phyloP scores from a whole-genome alignment of 73 alveolate genomes.

The Paramecium sonneborni region DNA sequence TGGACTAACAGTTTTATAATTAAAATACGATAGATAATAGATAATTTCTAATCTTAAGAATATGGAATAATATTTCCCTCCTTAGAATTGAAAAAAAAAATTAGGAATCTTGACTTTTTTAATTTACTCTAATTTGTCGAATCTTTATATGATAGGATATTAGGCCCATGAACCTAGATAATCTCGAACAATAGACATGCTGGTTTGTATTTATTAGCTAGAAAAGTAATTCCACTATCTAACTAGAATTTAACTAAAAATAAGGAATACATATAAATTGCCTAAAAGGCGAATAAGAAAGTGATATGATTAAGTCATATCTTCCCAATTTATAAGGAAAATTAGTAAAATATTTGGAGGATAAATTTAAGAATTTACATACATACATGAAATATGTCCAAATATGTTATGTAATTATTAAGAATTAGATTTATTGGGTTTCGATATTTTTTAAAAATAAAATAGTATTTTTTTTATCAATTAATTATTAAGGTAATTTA shows the following conservation, averaged over 20 bases:
- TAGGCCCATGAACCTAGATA: slow-evolving; percentile 62
- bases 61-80: slow-evolving; percentile 70
- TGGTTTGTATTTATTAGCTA: slow-evolving; percentile 53
- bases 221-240: slow-evolving; percentile 78
- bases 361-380: slow-evolving; percentile 71
- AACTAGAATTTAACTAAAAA: not conserved
- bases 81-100: slow-evolving; percentile 67
- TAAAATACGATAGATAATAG: not conserved
- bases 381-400: slow-evolving; percentile 75
- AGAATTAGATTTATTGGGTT: not conserved
- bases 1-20: slow-evolving; percentile 76
- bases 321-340: slow-evolving; percentile 94
- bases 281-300: slow-evolving; percentile 74
- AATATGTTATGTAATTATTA: not conserved
- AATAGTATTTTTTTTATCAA: not conserved
- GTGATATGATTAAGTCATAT: slow-evolving; percentile 75
- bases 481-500: not conserved
- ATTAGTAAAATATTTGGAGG: slow-evolving; percentile 78
- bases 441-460: not conserved
- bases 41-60: slow-evolving; percentile 59
- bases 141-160: slow-evolving; percentile 60
- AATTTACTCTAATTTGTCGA: slow-evolving; percentile 73
- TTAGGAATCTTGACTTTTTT: slow-evolving; percentile 69
- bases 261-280: slow-evolving; percentile 67
- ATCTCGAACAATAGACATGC: slow-evolving; percentile 71